phyloP scores from a whole-genome alignment of 805 yeast species.

The Candida loeiensis region DNA sequence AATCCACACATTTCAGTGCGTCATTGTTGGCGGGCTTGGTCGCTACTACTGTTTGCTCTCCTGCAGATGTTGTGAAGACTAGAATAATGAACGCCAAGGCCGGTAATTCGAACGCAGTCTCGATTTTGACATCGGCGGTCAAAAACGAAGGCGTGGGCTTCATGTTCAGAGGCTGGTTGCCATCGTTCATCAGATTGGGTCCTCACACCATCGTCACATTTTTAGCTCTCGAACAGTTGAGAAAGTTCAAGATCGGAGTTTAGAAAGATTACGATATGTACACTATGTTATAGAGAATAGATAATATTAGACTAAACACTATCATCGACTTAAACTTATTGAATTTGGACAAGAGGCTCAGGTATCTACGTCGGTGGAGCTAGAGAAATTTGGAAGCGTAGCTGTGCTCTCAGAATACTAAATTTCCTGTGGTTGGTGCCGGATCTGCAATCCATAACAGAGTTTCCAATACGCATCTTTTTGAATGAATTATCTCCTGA shows the following conservation, averaged over 20 bases:
- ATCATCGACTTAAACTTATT: no score
- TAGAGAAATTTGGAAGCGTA: no score
- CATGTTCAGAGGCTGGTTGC: slow-evolving; percentile 89
- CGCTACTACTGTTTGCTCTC: slow-evolving; percentile 89
- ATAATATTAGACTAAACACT: no score
- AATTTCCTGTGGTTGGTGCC: no score
- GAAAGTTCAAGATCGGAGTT: slow-evolving; percentile 52
- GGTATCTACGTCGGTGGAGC: no score
- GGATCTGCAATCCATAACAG: no score
- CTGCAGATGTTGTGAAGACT: slow-evolving; percentile 88
- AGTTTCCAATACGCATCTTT: no score
- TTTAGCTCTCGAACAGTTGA: slow-evolving; percentile 62
- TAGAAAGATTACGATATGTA: slow-evolving; percentile 10
- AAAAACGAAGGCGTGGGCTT: slow-evolving; percentile 70
- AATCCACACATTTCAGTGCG: slow-evolving; percentile 73
- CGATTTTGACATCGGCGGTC: slow-evolving; percentile 53
- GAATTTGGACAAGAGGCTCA: no score
- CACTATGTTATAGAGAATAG: slow-evolving; percentile 4
- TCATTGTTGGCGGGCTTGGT: slow-evolving; percentile 79
- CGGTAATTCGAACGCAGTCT: slow-evolving; percentile 44
- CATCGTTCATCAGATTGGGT: slow-evolving; percentile 80
- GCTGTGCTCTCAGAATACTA: no score
- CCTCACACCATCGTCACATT: slow-evolving; percentile 75
- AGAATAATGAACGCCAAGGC: slow-evolving; percentile 73
- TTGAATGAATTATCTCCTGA: no score